Evolutionary conservation across 2,329 filamentous ascomycete genomes (phyloP).

Genomic region (Penicillium sp.): DNA sequence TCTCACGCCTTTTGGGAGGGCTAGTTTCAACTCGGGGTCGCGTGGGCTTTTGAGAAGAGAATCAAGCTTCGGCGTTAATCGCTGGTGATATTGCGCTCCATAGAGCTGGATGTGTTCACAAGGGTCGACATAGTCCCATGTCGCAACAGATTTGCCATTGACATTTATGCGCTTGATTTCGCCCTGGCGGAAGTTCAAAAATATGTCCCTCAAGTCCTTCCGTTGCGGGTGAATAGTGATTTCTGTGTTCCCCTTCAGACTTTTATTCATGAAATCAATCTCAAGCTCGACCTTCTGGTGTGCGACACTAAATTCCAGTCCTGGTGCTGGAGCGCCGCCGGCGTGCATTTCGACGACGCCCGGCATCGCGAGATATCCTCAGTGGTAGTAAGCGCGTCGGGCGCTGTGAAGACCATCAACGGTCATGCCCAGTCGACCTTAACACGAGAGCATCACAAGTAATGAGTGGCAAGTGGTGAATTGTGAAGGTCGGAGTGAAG

Average conservation of each 20-base stretch:
- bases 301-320: slow-evolving; percentile 60
- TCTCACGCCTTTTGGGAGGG: slow-evolving; percentile 60
- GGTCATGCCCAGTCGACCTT: slow-evolving; percentile 40
- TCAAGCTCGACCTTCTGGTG: slow-evolving; percentile 89
- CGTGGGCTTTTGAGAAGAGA: slow-evolving; percentile 53
- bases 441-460: slow-evolving; percentile 3
- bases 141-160: slow-evolving; percentile 43
- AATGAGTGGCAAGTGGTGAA: background rate
- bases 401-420: slow-evolving; percentile 37
- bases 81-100: slow-evolving; percentile 73
- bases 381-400: slow-evolving; percentile 39
- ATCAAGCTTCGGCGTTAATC: slow-evolving; percentile 69
- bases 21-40: slow-evolving; percentile 60
- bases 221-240: slow-evolving; percentile 72
- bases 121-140: slow-evolving; percentile 42
- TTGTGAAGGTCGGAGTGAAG: background rate
- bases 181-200: slow-evolving; percentile 65
- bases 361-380: slow-evolving; percentile 40
- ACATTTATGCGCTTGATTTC: slow-evolving; percentile 54
- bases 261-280: slow-evolving; percentile 76
- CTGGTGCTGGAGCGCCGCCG: slow-evolving; percentile 28
- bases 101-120: slow-evolving; percentile 53
- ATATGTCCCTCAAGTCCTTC: slow-evolving; percentile 56
- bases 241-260: slow-evolving; percentile 75
- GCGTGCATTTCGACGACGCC: slow-evolving; percentile 39